A percentile compares a stretch with the other conserved stretches of the same genome.
These are phyloP conservation scores for Marasmius tenuissimus DNA, from an alignment of 1,284 basidiomycete genomes.

Conservation along the genomic window DNA sequence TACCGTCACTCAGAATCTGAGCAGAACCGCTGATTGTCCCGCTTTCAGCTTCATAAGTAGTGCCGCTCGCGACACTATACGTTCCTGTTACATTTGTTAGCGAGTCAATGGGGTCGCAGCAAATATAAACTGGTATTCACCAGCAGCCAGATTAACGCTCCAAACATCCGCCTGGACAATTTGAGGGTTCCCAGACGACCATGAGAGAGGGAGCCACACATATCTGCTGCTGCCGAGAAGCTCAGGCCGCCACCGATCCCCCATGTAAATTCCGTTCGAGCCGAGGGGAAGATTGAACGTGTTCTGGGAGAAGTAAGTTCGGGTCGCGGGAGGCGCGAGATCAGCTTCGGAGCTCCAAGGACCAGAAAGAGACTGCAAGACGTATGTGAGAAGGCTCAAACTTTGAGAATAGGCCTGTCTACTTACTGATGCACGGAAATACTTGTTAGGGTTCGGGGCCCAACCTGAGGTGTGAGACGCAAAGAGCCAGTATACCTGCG, in stretches of 20 bases:
- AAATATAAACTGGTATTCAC: slow-evolving; percentile 14
- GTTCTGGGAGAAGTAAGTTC: slow-evolving; percentile 66
- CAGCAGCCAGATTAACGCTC: slow-evolving; percentile 49
- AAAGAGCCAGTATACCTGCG: slow-evolving; percentile 56
- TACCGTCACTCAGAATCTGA: slow-evolving; percentile 38
- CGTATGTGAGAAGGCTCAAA: background rate
- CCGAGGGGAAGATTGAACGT: slow-evolving; percentile 54
- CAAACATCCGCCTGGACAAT: slow-evolving; percentile 60
- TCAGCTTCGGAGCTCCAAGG: slow-evolving; percentile 59
- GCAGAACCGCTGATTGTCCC: slow-evolving; percentile 53
- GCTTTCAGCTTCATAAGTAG: slow-evolving; percentile 56
- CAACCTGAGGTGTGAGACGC: slow-evolving; percentile 53
- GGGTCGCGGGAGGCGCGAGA: slow-evolving; percentile 48
- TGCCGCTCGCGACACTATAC: slow-evolving; percentile 49
- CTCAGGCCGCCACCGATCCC: slow-evolving; percentile 61
- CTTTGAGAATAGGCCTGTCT: background rate
- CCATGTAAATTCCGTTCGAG: slow-evolving; percentile 59
- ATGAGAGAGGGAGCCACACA: slow-evolving; percentile 62
- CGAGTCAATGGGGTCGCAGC: background rate
- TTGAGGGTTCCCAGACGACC: slow-evolving; percentile 50
- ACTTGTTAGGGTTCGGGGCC: slow-evolving; percentile 49
- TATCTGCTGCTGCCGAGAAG: slow-evolving; percentile 58
- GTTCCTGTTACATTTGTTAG: slow-evolving; percentile 33
- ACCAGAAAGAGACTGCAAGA: slow-evolving; percentile 48
- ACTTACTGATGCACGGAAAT: slow-evolving; percentile 50